Evolutionary conservation across 2,329 filamentous ascomycete species (phyloP).

Genomic region (Fusarium transvaalense): DNA sequence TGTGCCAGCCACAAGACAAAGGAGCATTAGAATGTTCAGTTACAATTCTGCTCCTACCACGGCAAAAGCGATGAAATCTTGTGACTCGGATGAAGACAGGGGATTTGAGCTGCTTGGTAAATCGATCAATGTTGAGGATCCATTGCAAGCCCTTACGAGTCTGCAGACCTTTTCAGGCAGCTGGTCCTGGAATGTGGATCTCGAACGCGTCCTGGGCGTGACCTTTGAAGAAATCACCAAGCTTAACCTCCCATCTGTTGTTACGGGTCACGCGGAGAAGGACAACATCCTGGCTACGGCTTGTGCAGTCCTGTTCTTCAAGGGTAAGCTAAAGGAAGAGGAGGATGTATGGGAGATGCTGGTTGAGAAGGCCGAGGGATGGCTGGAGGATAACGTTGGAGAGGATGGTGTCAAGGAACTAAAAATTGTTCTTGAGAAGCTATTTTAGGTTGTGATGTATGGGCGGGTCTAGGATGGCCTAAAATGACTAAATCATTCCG

Average conservation of each 20-base stretch:
- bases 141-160: constrained; percentile 58
- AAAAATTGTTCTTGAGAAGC: constrained; percentile 27
- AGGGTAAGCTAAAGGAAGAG: constrained; percentile 57
- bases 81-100: too few species aligned
- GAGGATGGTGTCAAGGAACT: constrained; percentile 28
- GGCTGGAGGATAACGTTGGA: constrained; percentile 55
- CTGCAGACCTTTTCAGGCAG: constrained; percentile 61
- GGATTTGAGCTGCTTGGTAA: too few species aligned
- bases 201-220: constrained; percentile 49
- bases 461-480: too few species aligned
- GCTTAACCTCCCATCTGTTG: constrained; percentile 13
- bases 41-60: too few species aligned
- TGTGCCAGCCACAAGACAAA: too few species aligned
- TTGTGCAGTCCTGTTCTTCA: constrained; percentile 55
- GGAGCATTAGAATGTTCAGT: too few species aligned
- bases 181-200: constrained; percentile 49
- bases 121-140: neutral
- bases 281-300: constrained; percentile 47
- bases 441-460: constrained; percentile 21
- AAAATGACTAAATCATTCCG: too few species aligned
- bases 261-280: neutral
- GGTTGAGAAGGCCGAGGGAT: constrained; percentile 68
- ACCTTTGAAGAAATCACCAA: constrained; percentile 6
- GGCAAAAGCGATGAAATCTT: too few species aligned
- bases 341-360: constrained; percentile 74